Evolutionary conservation across 768 basidiomycete species (phyloP), one percentile per base, ranked within the genome.

Genomic region (Obba rivulosa): DNA sequence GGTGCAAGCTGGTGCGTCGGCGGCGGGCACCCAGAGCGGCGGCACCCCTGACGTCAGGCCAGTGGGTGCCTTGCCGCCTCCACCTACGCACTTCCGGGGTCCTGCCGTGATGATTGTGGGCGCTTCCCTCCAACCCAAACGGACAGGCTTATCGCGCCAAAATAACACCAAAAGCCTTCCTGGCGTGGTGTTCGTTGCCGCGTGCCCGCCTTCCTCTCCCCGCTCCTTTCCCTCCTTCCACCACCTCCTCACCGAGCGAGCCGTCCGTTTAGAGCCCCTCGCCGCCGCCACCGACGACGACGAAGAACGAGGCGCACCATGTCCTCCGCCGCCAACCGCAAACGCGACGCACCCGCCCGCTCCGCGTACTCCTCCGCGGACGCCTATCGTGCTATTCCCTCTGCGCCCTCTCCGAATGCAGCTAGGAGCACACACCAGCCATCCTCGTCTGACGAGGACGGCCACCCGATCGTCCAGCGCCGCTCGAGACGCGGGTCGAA

Each of bases 331-430:
- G 49, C 43, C 44, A 54, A 54, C 31, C 50, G 56, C 52, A 47
- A 34, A 31, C 41, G 41, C 50, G 54, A 48, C 53, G 52, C 52
- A 40, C 34, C 55, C 34, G 42, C 49, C 45, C 49, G 55, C 46
- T 37, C 20, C 38, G 57, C 46, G 37, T 57, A 59, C 50, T 57
- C 58, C 43, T 54, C 51, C 42, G 57, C 62, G 21, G 62, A 63
- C 55, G 58, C 59, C 34, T 63, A 63, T 41, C 58, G 62, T 49
- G 39, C 58, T 21, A 39, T 59, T 17, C 54, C 52, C 43, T 47
- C 51, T 42, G 48, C 57, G 45, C 46, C 40, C 31, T 48, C 34
- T 50, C 43, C 56, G 45, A 54, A 55, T 45, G 38, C 39, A 48
- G 50, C 48, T 25, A 43, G 49, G 14, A 31, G 36, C 49, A 35